Base-by-base conservation (phyloP, 2,329 filamentous ascomycete genomes). In the Aspergillus viridinutans region DNA sequence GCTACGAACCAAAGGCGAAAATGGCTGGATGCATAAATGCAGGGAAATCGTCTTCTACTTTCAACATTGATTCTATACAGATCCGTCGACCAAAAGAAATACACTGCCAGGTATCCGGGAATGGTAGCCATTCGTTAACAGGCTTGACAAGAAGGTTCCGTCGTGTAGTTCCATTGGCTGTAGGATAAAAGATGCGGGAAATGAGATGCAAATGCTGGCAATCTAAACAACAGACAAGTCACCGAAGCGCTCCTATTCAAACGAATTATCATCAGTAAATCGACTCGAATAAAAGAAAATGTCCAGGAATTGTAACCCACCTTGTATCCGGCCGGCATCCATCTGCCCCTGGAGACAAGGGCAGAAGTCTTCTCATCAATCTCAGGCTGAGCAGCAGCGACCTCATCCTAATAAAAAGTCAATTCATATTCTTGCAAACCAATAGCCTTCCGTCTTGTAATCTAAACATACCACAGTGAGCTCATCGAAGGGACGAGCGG, bases 241-340 rank as follows among this genome's bases (percentile, higher is more conserved):
- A 83, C 94, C 94, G 80, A 97, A 99, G 85, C 92, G 96, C 86
- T 99, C 94, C 93, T 97, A 71, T 66, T 71, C 49, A 66, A 63
- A 56, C 75, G 14, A 55, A 56, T 21, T 51, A 25, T 38, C 12
- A 21, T 56, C 56, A 55, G 47, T 26, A 49, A 56, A 55, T 60
- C 8, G 56, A 52, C 25, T 17, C 23, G 55, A 23, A 26, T 1
- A 12, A 2, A 49, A 10, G 25, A 2, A 5, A 21, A 20, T 9
- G 23, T 45, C 5, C 35, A 6, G 1, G 7, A 29, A 28, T n/a
- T 32, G 14, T 7, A 49, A 79, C 88, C 70, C 82, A 93, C 93
- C 91, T 97, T 96, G 90, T 99, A 99, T 76, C 94, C 94, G 64
- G 94, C 92, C 74, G 96, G 92, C 82, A 88, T 85, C 94, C 94